Conservation (phyloP, 768 basidiomycete genomes). For the Piloderma croceum region DNA sequence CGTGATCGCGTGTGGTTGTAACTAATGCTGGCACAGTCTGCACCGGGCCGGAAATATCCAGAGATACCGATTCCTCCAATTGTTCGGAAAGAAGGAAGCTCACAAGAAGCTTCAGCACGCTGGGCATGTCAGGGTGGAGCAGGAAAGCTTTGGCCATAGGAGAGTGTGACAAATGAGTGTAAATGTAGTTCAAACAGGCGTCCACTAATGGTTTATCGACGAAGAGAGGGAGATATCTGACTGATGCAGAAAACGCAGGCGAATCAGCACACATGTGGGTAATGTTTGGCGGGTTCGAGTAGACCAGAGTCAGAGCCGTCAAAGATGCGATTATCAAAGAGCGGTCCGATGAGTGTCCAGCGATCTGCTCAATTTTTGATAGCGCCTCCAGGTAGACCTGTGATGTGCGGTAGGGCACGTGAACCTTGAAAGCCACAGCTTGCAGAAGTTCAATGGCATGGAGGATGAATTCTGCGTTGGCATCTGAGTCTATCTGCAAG, state of each 20-base stretch:
- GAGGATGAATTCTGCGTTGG: slow-evolving; percentile 66
- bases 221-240: slow-evolving; percentile 71
- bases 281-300: slow-evolving; percentile 56
- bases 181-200: slow-evolving; percentile 68
- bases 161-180: slow-evolving; percentile 67
- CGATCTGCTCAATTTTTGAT: slow-evolving; percentile 49
- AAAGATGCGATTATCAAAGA: slow-evolving; percentile 68
- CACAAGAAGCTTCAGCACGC: slow-evolving; percentile 61
- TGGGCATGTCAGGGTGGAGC: slow-evolving; percentile 63
- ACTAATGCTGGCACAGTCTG: slow-evolving; percentile 51
- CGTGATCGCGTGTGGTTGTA: slow-evolving; percentile 49
- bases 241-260: slow-evolving; percentile 53
- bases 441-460: slow-evolving; percentile 70
- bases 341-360: slow-evolving; percentile 59
- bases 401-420: slow-evolving; percentile 30
- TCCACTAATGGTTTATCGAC: slow-evolving; percentile 65
- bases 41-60: slow-evolving; percentile 57
- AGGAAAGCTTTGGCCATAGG: slow-evolving; percentile 75
- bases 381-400: slow-evolving; percentile 39
- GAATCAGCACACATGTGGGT: slow-evolving; percentile 49
- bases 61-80: slow-evolving; percentile 56
- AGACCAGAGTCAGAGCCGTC: slow-evolving; percentile 52
- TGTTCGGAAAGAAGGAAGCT: slow-evolving; percentile 68
- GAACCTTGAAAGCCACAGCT: slow-evolving; percentile 46
- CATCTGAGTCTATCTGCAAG: slow-evolving; percentile 56